Percentiles rank a stretch among this genome's conserved stretches.
phyloP scores from a whole-genome alignment of 345 rosid genomes.

The Salix brachista region DNA sequence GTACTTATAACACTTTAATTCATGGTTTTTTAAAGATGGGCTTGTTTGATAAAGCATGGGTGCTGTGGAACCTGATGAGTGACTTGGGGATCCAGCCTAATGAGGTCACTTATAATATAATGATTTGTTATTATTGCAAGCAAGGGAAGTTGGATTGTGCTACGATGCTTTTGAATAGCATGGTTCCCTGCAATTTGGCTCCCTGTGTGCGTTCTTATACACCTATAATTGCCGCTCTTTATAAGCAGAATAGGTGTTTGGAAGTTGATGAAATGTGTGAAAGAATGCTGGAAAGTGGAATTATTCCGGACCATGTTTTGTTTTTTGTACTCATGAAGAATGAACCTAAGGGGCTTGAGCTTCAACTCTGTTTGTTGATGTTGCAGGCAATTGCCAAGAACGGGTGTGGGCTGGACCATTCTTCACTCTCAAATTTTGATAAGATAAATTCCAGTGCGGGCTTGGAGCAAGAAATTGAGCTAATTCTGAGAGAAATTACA shows the following conservation, averaged over 20 bases:
- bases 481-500: too few species aligned
- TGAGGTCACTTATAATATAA: constrained; percentile 45
- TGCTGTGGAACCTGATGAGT: constrained; percentile 40
- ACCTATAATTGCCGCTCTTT: constrained; percentile 45
- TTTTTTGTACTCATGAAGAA: constrained; percentile 53
- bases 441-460: too few species aligned
- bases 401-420: too few species aligned
- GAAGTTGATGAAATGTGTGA: constrained; percentile 44
- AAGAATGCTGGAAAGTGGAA: constrained; percentile 42
- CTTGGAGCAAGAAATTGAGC: too few species aligned
- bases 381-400: constrained; percentile 7
- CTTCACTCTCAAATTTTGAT: too few species aligned
- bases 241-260: constrained; percentile 37
- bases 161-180: constrained; percentile 34
- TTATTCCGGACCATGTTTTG: constrained; percentile 69
- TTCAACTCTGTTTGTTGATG: constrained; percentile 39
- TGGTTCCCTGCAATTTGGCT: constrained; percentile 29
- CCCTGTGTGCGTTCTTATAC: constrained; percentile 52
- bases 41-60: too few species aligned
- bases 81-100: constrained; percentile 33
- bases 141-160: constrained; percentile 53
- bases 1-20: too few species aligned
- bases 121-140: constrained; percentile 56
- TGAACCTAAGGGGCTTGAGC: constrained; percentile 44
- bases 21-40: too few species aligned